Conservation (phyloP, 2,329 filamentous ascomycete genomes). For the Phialophora verrucosa region DNA sequence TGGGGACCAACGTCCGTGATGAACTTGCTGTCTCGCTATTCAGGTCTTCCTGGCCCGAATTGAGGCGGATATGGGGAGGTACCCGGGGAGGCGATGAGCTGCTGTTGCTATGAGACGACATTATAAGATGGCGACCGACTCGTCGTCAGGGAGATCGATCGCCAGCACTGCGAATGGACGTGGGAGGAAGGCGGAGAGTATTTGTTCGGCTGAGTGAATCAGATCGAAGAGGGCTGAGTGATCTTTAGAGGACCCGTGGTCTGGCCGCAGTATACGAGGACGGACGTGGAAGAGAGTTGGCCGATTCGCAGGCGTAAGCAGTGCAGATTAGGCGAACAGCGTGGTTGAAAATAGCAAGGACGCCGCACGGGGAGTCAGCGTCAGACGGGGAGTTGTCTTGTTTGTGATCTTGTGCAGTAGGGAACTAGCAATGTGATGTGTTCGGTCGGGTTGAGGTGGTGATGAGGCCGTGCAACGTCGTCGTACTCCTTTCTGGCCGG, state of each 20-base stretch:
- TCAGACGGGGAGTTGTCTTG: constrained; percentile 11
- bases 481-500: constrained; percentile 36
- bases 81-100: constrained; percentile 36
- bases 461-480: constrained; percentile 19
- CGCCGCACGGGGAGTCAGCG: constrained; percentile 14
- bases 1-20: constrained; percentile 33
- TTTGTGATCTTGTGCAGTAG: constrained; percentile 7
- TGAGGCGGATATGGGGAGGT: constrained; percentile 68
- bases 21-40: constrained; percentile 34
- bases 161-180: constrained; percentile 20
- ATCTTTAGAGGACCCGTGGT: constrained; percentile 4
- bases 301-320: constrained; percentile 23
- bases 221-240: constrained; percentile 11
- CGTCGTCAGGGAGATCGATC: constrained; percentile 38
- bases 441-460: not conserved
- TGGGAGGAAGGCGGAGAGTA: constrained; percentile 11
- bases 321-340: constrained; percentile 23
- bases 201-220: constrained; percentile 18
- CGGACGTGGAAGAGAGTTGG: constrained; percentile 62
- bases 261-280: constrained; percentile 46
- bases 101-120: constrained; percentile 38
- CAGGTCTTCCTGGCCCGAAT: constrained; percentile 64
- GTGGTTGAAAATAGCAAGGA: constrained; percentile 21
- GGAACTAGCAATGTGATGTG: not conserved
- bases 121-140: constrained; percentile 36